These are phyloP conservation scores for Microstroma glucosiphilum DNA, from an alignment of 1,284 basidiomycete species.

Conservation along the genomic window DNA sequence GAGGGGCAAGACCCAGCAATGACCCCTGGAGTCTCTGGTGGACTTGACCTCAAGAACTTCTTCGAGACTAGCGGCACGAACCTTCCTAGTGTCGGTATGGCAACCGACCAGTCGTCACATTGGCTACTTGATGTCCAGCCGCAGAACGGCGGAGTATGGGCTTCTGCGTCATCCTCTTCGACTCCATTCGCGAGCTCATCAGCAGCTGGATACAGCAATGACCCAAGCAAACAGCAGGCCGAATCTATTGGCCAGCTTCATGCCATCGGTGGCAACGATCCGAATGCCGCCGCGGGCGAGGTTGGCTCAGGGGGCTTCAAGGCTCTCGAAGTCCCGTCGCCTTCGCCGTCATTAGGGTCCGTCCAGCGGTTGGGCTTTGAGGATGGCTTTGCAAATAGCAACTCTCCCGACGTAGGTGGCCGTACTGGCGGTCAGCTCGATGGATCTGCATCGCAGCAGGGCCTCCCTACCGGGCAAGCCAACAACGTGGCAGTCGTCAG, in stretches of 20 bases:
- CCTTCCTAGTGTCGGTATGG: constrained; percentile 4
- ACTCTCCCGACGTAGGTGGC: background rate
- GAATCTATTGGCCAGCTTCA: background rate
- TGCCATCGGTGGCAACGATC: constrained; percentile 1
- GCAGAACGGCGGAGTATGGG: background rate
- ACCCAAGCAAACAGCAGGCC: background rate
- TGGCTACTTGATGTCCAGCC: background rate
- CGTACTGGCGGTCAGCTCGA: no score
- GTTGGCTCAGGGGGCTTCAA: constrained; percentile 16
- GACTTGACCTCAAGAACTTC: background rate
- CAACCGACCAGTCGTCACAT: background rate
- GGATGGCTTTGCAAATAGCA: background rate
- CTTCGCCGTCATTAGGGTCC: constrained; percentile 8
- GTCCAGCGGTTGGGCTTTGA: background rate
- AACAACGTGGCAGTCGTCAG: background rate
- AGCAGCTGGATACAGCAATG: background rate
- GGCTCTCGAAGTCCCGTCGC: constrained; percentile 35
- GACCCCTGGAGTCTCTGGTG: background rate
- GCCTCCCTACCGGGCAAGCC: background rate
- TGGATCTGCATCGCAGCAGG: background rate
- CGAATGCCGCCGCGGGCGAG: background rate
- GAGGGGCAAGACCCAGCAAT: background rate
- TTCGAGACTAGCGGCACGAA: background rate
- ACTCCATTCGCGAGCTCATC: background rate
- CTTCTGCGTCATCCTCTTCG: background rate